Conservation (phyloP, 331 rosid species). For the Quercus lobata region DNA sequence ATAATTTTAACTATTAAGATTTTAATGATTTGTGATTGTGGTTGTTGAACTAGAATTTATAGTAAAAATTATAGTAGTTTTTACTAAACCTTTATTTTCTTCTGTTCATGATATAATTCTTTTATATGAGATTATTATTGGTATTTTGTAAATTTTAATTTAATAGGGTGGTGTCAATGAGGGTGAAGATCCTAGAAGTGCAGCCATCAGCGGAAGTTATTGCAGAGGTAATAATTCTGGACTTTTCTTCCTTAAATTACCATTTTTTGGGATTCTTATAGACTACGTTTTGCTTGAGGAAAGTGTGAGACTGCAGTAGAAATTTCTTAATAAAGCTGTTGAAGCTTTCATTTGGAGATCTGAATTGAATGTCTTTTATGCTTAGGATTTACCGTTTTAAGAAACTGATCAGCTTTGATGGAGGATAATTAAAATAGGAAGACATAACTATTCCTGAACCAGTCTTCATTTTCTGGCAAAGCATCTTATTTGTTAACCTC, state of each 20-base stretch:
- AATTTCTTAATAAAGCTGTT: background rate
- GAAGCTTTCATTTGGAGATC: background rate
- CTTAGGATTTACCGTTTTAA: too few relatives aligned
- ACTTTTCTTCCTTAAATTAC: background rate
- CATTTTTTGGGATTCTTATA: background rate
- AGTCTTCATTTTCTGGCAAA: background rate
- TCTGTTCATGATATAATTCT: background rate
- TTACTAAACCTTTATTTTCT: background rate
- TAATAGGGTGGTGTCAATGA: constrained; percentile 80
- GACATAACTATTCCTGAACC: background rate
- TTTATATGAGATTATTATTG: constrained; percentile 5
- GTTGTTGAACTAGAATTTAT: background rate
- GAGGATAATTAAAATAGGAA: background rate
- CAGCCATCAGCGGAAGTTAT: constrained; percentile 69
- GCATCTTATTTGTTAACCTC: too few relatives aligned
- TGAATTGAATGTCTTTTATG: background rate
- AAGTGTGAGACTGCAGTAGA: background rate
- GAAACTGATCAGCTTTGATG: background rate
- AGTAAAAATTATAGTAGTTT: background rate
- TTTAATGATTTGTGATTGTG: too few relatives aligned
- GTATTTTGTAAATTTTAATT: constrained; percentile 3
- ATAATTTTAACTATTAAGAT: too few relatives aligned
- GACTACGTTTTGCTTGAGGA: background rate
- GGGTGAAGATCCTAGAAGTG: constrained; percentile 74
- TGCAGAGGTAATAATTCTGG: constrained; percentile 48